Evolutionary conservation across 129 eudicot species (phyloP), one percentile per base, ranked within the genome.

Genomic region (Tagetes patula): DNA sequence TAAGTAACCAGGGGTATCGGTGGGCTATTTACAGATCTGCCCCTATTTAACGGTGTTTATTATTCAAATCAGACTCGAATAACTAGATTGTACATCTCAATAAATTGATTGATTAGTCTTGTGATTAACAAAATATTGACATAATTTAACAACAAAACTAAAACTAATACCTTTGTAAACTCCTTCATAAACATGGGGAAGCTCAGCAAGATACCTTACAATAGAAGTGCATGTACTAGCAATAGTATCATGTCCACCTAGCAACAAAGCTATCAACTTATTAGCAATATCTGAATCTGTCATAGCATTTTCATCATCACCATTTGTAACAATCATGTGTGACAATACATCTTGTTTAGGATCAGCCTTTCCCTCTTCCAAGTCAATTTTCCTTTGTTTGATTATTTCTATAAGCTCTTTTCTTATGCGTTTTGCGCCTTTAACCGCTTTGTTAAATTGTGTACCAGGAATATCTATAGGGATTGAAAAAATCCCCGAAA

Each of bases 121-220:
- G 27, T 20, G 27, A 20, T 20, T 20, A 20, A 20, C 27, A 20
- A 20, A 46, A 46, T 11, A 46, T 8, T 9, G 12, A 46, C 8
- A 0, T 46, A 46, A 46, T 46, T 46, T 46, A 46, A 9, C 0
- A 48, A 48, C 13, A 6, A 8, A 63, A 61, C 12, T 34, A 73
- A 11, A 34, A 8, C 8, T 38, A 55, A 3, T 78, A 78, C 82
- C 82, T 62, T 71, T 78, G 56, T 70, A 63, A 55, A 78, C 82
- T 71, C 67, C 72, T 39, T 78, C 67, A 45, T 78, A 78, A 46
- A 78, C 62, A 8, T 72, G 50, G 3, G 83, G 83, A 79, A 72
- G 78, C 69, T 79, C 83, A 56, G 83, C 83, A 79, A 79, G 83
- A 68, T 72, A 79, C 39, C 77, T 65, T 13, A 79, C 69, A 46